Percentiles rank a stretch among this genome's conserved stretches.
These are phyloP conservation scores for Sporobolomyces pararoseus DNA, from an alignment of 768 basidiomycete species.

Conservation along the genomic window DNA sequence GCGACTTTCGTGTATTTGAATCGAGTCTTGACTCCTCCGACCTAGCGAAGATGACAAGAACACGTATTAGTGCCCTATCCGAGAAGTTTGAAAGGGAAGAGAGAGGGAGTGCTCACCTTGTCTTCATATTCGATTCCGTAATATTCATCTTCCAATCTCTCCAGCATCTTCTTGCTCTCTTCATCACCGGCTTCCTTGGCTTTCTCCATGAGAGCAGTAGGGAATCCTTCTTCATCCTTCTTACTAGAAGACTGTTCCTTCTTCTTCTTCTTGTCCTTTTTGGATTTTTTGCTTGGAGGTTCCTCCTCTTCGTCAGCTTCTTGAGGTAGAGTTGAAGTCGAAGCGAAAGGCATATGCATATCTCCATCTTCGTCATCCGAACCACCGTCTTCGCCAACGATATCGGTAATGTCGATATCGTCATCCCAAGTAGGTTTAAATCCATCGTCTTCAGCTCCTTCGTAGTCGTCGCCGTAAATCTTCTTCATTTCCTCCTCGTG, in stretches of 20 bases:
- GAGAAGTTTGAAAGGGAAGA: background rate
- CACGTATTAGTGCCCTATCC: no score
- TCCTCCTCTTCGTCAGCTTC: slow-evolving; percentile 50
- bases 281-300: slow-evolving; percentile 51
- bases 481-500: slow-evolving; percentile 79
- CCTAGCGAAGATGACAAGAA: slow-evolving; percentile 54
- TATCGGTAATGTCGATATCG: slow-evolving; percentile 75
- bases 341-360: slow-evolving; percentile 21
- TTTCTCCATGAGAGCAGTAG: slow-evolving; percentile 36
- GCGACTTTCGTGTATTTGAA: slow-evolving; percentile 82
- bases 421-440: slow-evolving; percentile 89
- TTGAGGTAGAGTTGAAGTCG: slow-evolving; percentile 15
- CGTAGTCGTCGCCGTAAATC: slow-evolving; percentile 60
- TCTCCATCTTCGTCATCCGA: slow-evolving; percentile 56
- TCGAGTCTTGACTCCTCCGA: slow-evolving; percentile 81
- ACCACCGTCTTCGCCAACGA: slow-evolving; percentile 49
- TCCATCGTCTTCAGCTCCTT: slow-evolving; percentile 49
- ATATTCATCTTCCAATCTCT: slow-evolving; percentile 87
- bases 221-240: slow-evolving; percentile 42
- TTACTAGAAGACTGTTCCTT: slow-evolving; percentile 26
- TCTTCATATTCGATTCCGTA: slow-evolving; percentile 92
- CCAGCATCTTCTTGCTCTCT: slow-evolving; percentile 74
- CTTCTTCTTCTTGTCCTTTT: slow-evolving; percentile 52
- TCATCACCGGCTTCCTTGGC: slow-evolving; percentile 53
- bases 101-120: slow-evolving; percentile 51